Evolutionary conservation across 768 basidiomycete species (phyloP).

Genomic region (Leccinum obscurum): DNA sequence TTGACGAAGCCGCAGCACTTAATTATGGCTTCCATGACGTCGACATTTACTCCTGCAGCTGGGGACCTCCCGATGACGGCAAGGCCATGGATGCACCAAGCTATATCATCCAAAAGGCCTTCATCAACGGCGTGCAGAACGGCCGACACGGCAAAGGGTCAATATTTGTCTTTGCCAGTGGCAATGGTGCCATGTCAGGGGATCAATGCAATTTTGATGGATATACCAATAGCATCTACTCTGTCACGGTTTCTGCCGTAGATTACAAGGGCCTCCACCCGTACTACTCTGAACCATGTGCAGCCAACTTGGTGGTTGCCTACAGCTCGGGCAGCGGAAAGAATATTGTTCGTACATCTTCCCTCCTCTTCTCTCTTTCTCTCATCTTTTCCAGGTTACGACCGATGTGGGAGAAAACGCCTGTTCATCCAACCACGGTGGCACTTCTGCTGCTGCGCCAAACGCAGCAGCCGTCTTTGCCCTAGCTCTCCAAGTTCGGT

Average conservation of each 20-base stretch:
- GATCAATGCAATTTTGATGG: constrained; percentile 99
- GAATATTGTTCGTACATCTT: constrained; percentile 70
- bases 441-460: constrained; percentile 97
- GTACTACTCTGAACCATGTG: constrained; percentile 96
- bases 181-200: constrained; percentile 87
- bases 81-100: constrained; percentile 92
- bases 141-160: constrained; percentile 90
- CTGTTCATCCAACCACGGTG: constrained; percentile 85
- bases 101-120: constrained; percentile 88
- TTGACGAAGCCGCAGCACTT: constrained; percentile 92
- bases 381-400: constrained; percentile 65
- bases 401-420: constrained; percentile 87
- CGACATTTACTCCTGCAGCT: constrained; percentile 91
- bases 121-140: constrained; percentile 90
- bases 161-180: constrained; percentile 95
- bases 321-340: constrained; percentile 95
- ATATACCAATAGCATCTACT: constrained; percentile 97
- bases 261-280: constrained; percentile 94
- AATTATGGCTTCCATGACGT: constrained; percentile 93
- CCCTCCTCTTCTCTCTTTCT: constrained; percentile 8
- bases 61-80: constrained; percentile 98
- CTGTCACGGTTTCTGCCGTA: constrained; percentile 93
- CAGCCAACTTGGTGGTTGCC: constrained; percentile 95
- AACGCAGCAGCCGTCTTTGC: constrained; percentile 95
- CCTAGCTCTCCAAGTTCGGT: constrained; percentile 87